Conservation (phyloP, 2,329 filamentous ascomycete genomes). For the Alternaria consortialis region DNA sequence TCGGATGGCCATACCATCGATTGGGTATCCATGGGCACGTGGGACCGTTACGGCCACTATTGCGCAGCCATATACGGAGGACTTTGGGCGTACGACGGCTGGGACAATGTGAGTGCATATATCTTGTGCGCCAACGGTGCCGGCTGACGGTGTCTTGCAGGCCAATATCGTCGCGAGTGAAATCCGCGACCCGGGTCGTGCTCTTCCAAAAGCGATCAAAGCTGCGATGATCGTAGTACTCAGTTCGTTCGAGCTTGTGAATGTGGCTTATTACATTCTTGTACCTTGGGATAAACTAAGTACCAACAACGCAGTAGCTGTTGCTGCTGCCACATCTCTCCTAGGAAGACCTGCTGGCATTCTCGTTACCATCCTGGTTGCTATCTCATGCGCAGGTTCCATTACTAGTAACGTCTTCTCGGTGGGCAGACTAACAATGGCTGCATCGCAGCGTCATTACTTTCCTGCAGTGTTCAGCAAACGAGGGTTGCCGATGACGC, state of each 20-base stretch:
- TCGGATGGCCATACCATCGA: constrained; percentile 54
- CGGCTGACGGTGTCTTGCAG: constrained; percentile 23
- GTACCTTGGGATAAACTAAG: constrained; percentile 68
- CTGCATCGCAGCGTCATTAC: constrained; percentile 56
- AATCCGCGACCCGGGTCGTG: constrained; percentile 44
- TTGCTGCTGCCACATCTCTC: constrained; percentile 61
- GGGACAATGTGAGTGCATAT: constrained; percentile 65
- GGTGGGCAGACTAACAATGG: constrained; percentile 68
- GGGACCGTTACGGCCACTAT: constrained; percentile 68
- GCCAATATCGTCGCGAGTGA: constrained; percentile 53
- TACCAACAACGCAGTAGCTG: constrained; percentile 68
- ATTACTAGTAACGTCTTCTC: constrained; percentile 71
- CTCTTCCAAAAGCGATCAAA: constrained; percentile 69
- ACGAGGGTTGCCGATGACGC: constrained; percentile 36
- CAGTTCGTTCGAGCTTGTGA: constrained; percentile 67
- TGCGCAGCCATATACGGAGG: constrained; percentile 69
- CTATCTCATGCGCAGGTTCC: constrained; percentile 68
- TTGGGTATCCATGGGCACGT: constrained; percentile 56
- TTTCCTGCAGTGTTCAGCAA: constrained; percentile 45
- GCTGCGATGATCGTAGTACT: constrained; percentile 68
- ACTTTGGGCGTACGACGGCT: constrained; percentile 71
- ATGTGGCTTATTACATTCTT: constrained; percentile 69
- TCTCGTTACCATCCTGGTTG: constrained; percentile 65
- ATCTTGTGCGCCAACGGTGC: neutral
- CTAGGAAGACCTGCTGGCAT: constrained; percentile 64